A percentile compares a stretch with the other conserved stretches of the same genome.
Conservation (phyloP, 2,329 filamentous ascomycete genomes). For the Alternaria ethzedia region DNA sequence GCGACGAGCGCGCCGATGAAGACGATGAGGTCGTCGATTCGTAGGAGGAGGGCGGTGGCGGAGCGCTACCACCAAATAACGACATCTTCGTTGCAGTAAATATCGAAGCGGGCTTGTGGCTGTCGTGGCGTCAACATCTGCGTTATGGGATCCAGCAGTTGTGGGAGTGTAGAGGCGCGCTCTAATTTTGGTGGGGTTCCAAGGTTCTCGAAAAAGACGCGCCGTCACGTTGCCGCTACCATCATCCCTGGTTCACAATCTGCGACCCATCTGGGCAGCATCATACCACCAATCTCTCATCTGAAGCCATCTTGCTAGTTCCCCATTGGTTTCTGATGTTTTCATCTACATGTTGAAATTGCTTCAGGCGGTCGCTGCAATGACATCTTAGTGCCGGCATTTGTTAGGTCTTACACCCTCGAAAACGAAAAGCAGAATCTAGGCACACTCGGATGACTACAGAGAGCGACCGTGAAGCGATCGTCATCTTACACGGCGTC, state of each 20-base stretch:
- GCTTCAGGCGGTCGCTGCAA: neutral
- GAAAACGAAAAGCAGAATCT: too few relatives aligned
- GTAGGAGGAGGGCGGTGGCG: slow-evolving; percentile 17
- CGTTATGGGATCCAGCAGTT: slow-evolving; percentile 5
- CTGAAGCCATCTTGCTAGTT: neutral
- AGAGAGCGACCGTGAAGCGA: neutral
- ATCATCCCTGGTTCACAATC: neutral
- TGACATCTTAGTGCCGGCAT: neutral
- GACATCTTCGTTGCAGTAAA: slow-evolving; percentile 43
- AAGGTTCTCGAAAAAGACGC: slow-evolving; percentile 15
- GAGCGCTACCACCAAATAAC: slow-evolving; percentile 41
- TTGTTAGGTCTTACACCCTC: neutral
- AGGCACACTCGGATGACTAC: neutral
- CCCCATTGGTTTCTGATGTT: neutral
- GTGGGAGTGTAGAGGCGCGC: slow-evolving; percentile 4
- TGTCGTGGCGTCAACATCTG: neutral
- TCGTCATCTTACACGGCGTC: neutral
- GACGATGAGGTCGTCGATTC: slow-evolving; percentile 16
- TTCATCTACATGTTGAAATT: neutral
- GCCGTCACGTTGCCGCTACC: slow-evolving; percentile 21
- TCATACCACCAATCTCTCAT: neutral
- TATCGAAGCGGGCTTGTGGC: slow-evolving; percentile 14
- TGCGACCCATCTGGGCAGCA: neutral
- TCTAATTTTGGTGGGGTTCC: slow-evolving; percentile 14
- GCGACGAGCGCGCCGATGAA: slow-evolving; percentile 9